Base-by-base conservation (phyloP, 495 filamentous ascomycete species). In the Penicillium coffeae region DNA sequence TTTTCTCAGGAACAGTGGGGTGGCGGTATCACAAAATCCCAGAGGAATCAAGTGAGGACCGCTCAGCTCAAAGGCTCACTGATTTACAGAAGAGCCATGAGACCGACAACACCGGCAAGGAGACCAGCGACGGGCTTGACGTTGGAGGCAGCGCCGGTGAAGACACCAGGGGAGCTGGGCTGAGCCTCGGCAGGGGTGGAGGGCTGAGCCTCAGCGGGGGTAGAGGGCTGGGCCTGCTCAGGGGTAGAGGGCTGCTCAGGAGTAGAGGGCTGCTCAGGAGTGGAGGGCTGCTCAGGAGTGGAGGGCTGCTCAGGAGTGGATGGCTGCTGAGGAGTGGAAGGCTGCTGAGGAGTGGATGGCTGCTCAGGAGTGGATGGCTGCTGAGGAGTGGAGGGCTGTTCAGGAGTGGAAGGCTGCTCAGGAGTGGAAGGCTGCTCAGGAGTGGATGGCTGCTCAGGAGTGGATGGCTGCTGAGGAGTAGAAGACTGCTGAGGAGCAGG, bases 61-160 rank as follows among this genome's bases (percentile, higher is more conserved):
- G 6, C 15, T 48, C 5, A 21, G 8, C 33, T 50, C 44, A 38
- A 25, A 27, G 15, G 6, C 44, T 21, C 47, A 47, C 46, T 48
- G 50, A 48, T 63, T 64, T 70, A 73, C 48, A 73, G 62, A 38
- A 73, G 49, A 52, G 62, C 64, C 66, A 73, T 70, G 50, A 68
- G 19, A 20, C 58, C 68, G 58, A 71, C 63, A 37, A 73, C 43
- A 54, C 60, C 69, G 50, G 64, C 62, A 44, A 72, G 58, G 48
- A 73, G 42, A 37, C 69, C 66, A 44, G 47, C 64, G 33, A 62
- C 55, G 44, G 69, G 69, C 62, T 67, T 58, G 50, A 64, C 47
- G 52, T 19, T 63, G 46, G 59, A 56, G 36, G 63, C 69, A 54
- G 64, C 67, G 46, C 67, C 69, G 22, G 51, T 58, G 62, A 69